Conservation (phyloP, 164 flowering plant genomes). For the Annona cherimola region DNA sequence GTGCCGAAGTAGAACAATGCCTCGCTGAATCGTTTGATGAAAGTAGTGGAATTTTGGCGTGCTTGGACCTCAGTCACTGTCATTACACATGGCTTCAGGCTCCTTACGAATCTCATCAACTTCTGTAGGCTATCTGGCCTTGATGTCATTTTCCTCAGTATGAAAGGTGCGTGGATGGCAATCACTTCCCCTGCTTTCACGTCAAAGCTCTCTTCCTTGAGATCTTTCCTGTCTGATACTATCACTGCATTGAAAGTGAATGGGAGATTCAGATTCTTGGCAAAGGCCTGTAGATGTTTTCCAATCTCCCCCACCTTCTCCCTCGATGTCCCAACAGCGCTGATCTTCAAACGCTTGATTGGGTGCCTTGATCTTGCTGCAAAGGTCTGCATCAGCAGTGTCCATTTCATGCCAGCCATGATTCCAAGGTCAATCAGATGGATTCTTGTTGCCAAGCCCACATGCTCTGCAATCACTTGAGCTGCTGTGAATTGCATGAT, state of each 20-base stretch:
- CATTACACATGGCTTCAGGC: slow-evolving; percentile 35
- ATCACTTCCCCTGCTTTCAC: slow-evolving; percentile 34
- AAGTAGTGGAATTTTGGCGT: slow-evolving; percentile 38
- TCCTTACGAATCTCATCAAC: slow-evolving; percentile 23
- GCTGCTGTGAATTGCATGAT: slow-evolving; percentile 36
- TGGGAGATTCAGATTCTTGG: slow-evolving; percentile 27
- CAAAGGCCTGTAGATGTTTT: slow-evolving; percentile 28
- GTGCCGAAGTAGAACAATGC: slow-evolving; percentile 43
- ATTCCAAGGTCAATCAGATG: slow-evolving; percentile 46
- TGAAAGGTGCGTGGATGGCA: slow-evolving; percentile 22
- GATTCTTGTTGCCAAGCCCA: slow-evolving; percentile 29
- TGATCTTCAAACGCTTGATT: slow-evolving; percentile 43
- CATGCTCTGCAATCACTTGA: slow-evolving; percentile 38
- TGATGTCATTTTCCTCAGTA: slow-evolving; percentile 7
- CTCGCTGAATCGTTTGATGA: slow-evolving; percentile 41
- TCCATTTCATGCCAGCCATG: slow-evolving; percentile 35
- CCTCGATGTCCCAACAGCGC: slow-evolving; percentile 26
- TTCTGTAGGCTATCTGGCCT: slow-evolving; percentile 2
- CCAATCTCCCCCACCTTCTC: slow-evolving; percentile 27
- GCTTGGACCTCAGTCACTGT: slow-evolving; percentile 40
- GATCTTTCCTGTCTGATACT: slow-evolving; percentile 29
- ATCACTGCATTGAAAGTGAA: slow-evolving; percentile 28
- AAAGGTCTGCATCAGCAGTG: slow-evolving; percentile 48
- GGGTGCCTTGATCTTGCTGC: slow-evolving; percentile 15
- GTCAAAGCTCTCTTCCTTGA: slow-evolving; percentile 35